These are phyloP conservation scores for Pulveroboletus sp. DNA, from an alignment of 768 basidiomycete genomes.

Conservation along the genomic window DNA sequence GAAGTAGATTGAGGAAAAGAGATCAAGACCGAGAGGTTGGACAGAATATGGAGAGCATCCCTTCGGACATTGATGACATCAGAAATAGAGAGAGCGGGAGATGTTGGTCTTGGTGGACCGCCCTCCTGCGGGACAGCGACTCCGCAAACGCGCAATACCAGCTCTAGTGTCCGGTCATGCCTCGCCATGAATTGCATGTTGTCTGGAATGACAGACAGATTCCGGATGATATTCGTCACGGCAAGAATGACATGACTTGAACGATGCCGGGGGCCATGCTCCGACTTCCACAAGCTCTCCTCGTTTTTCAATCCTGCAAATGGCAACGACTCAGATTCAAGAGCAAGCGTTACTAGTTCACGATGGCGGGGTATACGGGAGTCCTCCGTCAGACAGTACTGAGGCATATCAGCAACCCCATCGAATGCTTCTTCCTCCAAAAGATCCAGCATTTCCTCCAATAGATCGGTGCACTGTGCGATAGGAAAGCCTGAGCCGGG, in stretches of 20 bases:
- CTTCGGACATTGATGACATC: slow-evolving; percentile 73
- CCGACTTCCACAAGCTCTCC: slow-evolving; percentile 48
- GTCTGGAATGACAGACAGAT: slow-evolving; percentile 71
- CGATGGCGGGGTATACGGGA: slow-evolving; percentile 55
- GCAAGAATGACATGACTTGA: slow-evolving; percentile 59
- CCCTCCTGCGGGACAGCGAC: slow-evolving; percentile 36
- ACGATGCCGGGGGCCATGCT: slow-evolving; percentile 57
- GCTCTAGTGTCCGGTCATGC: slow-evolving; percentile 57
- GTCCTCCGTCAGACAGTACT: slow-evolving; percentile 26
- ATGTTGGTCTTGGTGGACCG: slow-evolving; percentile 38
- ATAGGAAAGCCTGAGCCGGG: slow-evolving; percentile 64
- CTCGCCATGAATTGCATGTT: slow-evolving; percentile 64
- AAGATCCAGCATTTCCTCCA: slow-evolving; percentile 84
- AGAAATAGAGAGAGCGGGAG: slow-evolving; percentile 57
- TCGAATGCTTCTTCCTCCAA: slow-evolving; percentile 79
- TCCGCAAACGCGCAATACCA: slow-evolving; percentile 66
- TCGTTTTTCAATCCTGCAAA: slow-evolving; percentile 50
- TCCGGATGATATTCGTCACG: slow-evolving; percentile 78
- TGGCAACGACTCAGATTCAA: slow-evolving; percentile 52
- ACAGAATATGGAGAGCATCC: slow-evolving; percentile 68
- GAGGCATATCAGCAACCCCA: slow-evolving; percentile 33
- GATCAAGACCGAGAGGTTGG: slow-evolving; percentile 52
- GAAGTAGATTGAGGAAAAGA: slow-evolving; percentile 41
- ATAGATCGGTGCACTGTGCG: slow-evolving; percentile 67
- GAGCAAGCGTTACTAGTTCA: slow-evolving; percentile 53